Conservation (phyloP, 1,284 basidiomycete genomes). For the Clitocybe nebularis region DNA sequence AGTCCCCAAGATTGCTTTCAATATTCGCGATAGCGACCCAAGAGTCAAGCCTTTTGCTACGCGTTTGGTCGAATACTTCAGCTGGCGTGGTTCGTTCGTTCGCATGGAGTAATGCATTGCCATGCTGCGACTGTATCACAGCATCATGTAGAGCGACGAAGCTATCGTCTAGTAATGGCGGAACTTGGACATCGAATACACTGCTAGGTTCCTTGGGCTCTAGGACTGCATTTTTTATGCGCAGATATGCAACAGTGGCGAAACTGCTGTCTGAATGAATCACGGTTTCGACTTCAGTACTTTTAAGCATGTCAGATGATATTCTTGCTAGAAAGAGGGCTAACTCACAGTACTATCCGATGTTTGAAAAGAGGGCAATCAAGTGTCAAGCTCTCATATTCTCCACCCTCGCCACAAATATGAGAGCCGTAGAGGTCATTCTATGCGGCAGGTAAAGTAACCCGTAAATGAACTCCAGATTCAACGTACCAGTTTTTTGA, state of each 20-base stretch:
- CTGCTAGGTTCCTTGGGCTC: constrained; percentile 41
- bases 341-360: constrained; percentile 65
- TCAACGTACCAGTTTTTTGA: constrained; percentile 70
- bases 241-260: constrained; percentile 85
- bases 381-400: constrained; percentile 94
- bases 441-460: no score
- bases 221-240: constrained; percentile 67
- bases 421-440: constrained; percentile 86
- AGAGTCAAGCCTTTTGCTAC: constrained; percentile 21
- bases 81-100: neutral
- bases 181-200: constrained; percentile 27
- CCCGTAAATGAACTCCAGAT: no score
- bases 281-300: constrained; percentile 65
- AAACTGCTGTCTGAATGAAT: constrained; percentile 73
- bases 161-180: constrained; percentile 48
- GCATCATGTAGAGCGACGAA: constrained; percentile 28
- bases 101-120: neutral
- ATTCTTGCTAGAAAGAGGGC: constrained; percentile 4
- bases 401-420: constrained; percentile 96
- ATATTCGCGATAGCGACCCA: constrained; percentile 65
- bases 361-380: constrained; percentile 89
- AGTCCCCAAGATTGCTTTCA: constrained; percentile 25
- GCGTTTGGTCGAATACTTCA: constrained; percentile 5
- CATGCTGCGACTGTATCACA: constrained; percentile 9
- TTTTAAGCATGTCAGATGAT: constrained; percentile 22